Evolutionary conservation across 768 basidiomycete genomes (phyloP), one percentile per base, ranked within the genome.

Genomic region (Suillus decipiens): DNA sequence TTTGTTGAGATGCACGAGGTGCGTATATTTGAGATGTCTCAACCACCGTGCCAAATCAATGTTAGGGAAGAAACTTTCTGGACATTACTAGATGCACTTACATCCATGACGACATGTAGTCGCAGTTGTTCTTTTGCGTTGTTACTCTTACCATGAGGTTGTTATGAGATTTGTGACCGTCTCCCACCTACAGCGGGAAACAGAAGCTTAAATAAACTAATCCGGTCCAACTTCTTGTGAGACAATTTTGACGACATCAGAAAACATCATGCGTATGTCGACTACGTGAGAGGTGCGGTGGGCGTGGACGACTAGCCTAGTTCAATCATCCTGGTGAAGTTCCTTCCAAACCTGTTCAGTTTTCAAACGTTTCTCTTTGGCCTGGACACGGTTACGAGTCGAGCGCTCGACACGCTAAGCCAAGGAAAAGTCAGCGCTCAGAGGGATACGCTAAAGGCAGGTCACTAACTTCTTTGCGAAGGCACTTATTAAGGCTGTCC

Each of bases 401-500:
- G 88, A 84, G 56, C 89, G 85, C 37, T 81, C 80, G 11, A 86
- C 66, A 55, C 88, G 83, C 90, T 67, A 45, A 63, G 59, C 55
- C 56, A 58, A 61, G 15, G 56, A 65, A 56, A 64, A 59, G 59
- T 54, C 48, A 61, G 62, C 39, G 34, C 59, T 12, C 43, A 42
- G 51, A 31, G 62, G 34, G 28, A 36, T 14, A 53, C 14, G 14
- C 31, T 60, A 39, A n/a, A 24, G 57, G 60, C 33, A 56, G 45
- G 17, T 28, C 22, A 61, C 78, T 64, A 72, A 92, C 91, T 83
- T 92, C 91, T 71, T 83, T 78, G 63, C 86, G 84, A 61, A 93
- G 78, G 76, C 91, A 93, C 60, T 79, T 76, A 69, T 89, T 90
- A 68, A 93, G 78, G 51, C 85, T 82, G 61, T 85, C 78, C 76